phyloP scores from a whole-genome alignment of 2,329 filamentous ascomycete species.

The Neofusicoccum laricinum region DNA sequence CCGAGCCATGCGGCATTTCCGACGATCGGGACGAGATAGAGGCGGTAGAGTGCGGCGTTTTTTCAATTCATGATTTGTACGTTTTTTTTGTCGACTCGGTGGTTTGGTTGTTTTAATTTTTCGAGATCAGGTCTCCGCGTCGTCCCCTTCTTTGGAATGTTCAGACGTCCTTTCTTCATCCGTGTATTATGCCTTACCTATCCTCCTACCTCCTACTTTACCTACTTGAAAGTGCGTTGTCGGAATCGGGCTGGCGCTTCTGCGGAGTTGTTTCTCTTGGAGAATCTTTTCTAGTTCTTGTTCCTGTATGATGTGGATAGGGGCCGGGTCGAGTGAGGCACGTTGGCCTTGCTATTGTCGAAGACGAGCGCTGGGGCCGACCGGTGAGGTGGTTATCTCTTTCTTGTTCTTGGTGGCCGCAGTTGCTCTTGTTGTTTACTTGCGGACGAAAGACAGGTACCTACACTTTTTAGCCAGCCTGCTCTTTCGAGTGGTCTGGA shows the following conservation, averaged over 20 bases:
- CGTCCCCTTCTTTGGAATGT: too few species aligned
- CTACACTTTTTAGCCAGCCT: not conserved
- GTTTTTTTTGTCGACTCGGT: not conserved
- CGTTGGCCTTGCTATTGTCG: too few species aligned
- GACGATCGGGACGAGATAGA: slow-evolving; percentile 11
- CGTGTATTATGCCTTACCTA: not conserved
- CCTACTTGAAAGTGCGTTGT: not conserved
- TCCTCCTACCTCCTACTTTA: not conserved
- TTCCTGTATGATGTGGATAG: too few species aligned
- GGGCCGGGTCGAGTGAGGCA: too few species aligned
- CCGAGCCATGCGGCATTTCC: slow-evolving; percentile 6
- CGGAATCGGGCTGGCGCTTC: not conserved
- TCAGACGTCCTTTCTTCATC: not conserved
- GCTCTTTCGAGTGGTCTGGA: too few species aligned
- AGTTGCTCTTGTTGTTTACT: too few species aligned
- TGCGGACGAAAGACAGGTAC: too few species aligned
- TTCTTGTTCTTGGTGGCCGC: too few species aligned
- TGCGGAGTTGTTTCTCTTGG: not conserved
- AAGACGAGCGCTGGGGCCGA: too few species aligned
- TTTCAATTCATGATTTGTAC: not conserved
- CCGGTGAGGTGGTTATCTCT: too few species aligned
- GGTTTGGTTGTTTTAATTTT: not conserved
- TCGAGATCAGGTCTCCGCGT: too few species aligned
- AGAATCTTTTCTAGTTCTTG: too few species aligned
- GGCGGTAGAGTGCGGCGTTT: not conserved